Conservation (phyloP, 495 filamentous ascomycete species). For the Astrothelium subdiscretum region DNA sequence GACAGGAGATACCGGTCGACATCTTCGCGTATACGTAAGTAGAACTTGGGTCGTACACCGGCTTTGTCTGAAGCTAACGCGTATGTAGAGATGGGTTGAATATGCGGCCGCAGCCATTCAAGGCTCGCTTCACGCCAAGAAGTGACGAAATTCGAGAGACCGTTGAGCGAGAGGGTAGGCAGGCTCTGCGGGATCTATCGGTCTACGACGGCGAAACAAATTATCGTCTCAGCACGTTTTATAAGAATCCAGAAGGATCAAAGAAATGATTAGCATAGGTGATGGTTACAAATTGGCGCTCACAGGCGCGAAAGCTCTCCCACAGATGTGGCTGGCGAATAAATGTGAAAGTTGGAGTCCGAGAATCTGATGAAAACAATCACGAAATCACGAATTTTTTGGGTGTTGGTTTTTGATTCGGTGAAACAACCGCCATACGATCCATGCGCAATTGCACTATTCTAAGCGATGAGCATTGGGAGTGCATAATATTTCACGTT, state of each 20-base stretch:
- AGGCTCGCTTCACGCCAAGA: slow-evolving; percentile 28
- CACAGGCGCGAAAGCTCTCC: too few species aligned
- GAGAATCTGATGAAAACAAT: too few species aligned
- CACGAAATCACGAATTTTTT: too few species aligned
- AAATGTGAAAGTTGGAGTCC: too few species aligned
- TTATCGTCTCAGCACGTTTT: neutral
- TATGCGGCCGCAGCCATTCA: slow-evolving; percentile 29
- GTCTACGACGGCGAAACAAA: slow-evolving; percentile 47
- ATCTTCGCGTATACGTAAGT: slow-evolving; percentile 36
- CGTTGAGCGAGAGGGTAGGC: slow-evolving; percentile 42
- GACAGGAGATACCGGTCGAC: slow-evolving; percentile 39
- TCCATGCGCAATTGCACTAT: too few species aligned
- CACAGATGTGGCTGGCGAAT: too few species aligned
- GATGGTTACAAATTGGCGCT: too few species aligned
- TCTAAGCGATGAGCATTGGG: too few species aligned
- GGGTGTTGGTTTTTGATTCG: too few species aligned
- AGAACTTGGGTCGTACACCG: neutral
- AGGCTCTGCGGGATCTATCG: slow-evolving; percentile 41
- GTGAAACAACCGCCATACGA: too few species aligned
- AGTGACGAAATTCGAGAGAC: slow-evolving; percentile 38
- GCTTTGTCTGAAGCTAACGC: neutral
- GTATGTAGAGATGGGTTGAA: slow-evolving; percentile 29
- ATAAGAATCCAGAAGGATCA: neutral
- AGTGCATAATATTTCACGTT: too few species aligned
- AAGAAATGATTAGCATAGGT: too few species aligned